Conservation (phyloP, 495 filamentous ascomycete species). For the Aspergillus cristatus region DNA sequence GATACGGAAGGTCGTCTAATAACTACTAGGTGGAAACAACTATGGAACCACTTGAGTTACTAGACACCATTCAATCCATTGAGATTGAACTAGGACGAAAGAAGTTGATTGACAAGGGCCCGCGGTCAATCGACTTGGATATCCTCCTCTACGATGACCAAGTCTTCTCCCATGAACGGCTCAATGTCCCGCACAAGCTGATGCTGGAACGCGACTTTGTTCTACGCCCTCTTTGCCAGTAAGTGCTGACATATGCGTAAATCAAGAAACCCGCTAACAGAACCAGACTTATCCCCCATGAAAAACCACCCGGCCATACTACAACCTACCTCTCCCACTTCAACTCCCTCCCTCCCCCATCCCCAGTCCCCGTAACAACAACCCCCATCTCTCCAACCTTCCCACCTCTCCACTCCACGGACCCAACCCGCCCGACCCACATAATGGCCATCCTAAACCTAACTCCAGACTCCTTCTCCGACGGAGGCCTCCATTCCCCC, state of each 20-base stretch:
- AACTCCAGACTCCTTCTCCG: conserved; percentile 95
- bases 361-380: conserved; percentile 49
- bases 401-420: conserved; percentile 53
- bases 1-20: too few species aligned
- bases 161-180: conserved; percentile 53
- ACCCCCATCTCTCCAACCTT: conserved; percentile 55
- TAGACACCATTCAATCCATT: conserved; percentile 73
- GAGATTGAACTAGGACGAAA: conserved; percentile 68
- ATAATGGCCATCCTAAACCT: conserved; percentile 94
- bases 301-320: conserved; percentile 35
- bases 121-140: conserved; percentile 87
- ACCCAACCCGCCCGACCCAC: conserved; percentile 56
- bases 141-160: conserved; percentile 79
- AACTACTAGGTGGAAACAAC: conserved; percentile 64
- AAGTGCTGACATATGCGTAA: conserved; percentile 13
- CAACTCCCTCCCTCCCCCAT: conserved; percentile 47
- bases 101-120: conserved; percentile 87
- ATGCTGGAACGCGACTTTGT: conserved; percentile 95
- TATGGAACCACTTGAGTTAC: conserved; percentile 60
- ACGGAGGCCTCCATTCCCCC: conserved; percentile 59
- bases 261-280: conserved; percentile 2
- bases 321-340: conserved; percentile 46
- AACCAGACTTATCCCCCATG: conserved; percentile 54
- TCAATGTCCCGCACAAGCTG: conserved; percentile 74
- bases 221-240: conserved; percentile 82